These are phyloP conservation scores for Acarospora socialis DNA, from an alignment of 2,329 filamentous ascomycete species.

Conservation along the genomic window DNA sequence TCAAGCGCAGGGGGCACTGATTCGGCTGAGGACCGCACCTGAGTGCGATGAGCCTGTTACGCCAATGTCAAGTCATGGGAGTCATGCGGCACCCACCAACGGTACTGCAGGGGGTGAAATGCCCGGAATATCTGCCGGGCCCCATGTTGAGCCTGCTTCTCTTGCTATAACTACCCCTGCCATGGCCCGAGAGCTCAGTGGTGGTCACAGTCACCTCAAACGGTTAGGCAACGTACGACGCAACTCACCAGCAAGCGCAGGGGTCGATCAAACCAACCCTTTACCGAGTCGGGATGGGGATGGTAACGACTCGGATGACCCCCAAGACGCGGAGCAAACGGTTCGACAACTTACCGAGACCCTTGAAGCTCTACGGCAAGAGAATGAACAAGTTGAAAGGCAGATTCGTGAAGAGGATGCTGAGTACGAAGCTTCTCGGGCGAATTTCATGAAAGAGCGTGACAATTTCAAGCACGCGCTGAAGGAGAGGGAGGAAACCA, in stretches of 20 bases:
- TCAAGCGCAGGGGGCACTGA: slow-evolving; percentile 71
- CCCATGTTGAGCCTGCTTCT: slow-evolving; percentile 39
- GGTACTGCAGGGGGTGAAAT: slow-evolving; percentile 15
- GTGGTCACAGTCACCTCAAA: slow-evolving; percentile 37
- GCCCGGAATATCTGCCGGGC: slow-evolving; percentile 37
- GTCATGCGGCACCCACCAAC: slow-evolving; percentile 21
- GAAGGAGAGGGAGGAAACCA: slow-evolving; percentile 84
- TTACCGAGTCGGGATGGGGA: slow-evolving; percentile 19
- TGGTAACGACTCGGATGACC: slow-evolving; percentile 25
- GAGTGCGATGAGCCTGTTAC: slow-evolving; percentile 38
- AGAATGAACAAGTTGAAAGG: slow-evolving; percentile 64
- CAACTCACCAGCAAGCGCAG: slow-evolving; percentile 56
- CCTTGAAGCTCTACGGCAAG: slow-evolving; percentile 64
- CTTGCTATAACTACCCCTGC: slow-evolving; percentile 46
- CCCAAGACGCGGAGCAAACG: slow-evolving; percentile 41
- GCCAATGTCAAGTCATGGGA: slow-evolving; percentile 19
- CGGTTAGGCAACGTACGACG: slow-evolving; percentile 60
- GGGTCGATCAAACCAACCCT: slow-evolving; percentile 27
- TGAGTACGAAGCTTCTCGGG: slow-evolving; percentile 49
- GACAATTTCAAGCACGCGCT: slow-evolving; percentile 63
- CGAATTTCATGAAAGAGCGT: slow-evolving; percentile 58
- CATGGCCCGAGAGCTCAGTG: slow-evolving; percentile 52
- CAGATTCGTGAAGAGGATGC: slow-evolving; percentile 54
- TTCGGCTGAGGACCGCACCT: slow-evolving; percentile 65
- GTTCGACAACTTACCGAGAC: slow-evolving; percentile 67